phyloP scores from a whole-genome alignment of 306 rosid genomes.

The Vigna hirtella region DNA sequence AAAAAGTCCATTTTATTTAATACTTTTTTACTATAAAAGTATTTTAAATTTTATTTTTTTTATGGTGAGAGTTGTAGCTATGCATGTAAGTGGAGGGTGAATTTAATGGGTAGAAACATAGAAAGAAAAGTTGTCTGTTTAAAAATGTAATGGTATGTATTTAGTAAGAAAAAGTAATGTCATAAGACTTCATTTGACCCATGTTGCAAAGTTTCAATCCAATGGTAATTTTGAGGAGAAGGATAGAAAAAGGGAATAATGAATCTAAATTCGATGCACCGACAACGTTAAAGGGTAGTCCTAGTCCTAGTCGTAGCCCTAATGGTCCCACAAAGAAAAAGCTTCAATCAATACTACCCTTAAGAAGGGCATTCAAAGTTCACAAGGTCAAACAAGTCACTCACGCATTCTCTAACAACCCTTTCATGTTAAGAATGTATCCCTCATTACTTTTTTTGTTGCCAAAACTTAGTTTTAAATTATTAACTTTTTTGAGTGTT shows the following conservation, averaged over 20 bases:
- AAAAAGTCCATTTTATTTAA: not conserved
- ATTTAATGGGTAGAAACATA: constrained; percentile 33
- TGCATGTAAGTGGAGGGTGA: not conserved
- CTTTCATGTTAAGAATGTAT: not conserved
- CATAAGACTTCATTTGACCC: constrained; percentile 21
- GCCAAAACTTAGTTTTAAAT: not conserved
- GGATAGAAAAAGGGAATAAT: constrained; percentile 18
- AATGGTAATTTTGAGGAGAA: constrained; percentile 33
- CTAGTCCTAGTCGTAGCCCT: no score
- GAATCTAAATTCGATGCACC: constrained; percentile 40
- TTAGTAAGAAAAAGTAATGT: not conserved
- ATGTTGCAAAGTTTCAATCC: constrained; percentile 26
- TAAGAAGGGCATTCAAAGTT: constrained; percentile 25
- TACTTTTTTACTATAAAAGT: no score
- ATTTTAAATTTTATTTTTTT: no score
- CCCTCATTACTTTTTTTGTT: not conserved
- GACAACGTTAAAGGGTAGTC: constrained; percentile 34
- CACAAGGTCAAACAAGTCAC: constrained; percentile 26
- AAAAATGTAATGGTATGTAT: not conserved
- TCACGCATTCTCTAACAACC: constrained; percentile 10
- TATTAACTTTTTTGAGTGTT: not conserved
- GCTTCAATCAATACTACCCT: constrained; percentile 31
- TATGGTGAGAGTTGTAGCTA: not conserved
- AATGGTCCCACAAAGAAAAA: constrained; percentile 3
- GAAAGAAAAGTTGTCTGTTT: constrained; percentile 18